Conservation (phyloP, 1,284 basidiomycete species). For the Cutaneotrichosporon sp. region DNA sequence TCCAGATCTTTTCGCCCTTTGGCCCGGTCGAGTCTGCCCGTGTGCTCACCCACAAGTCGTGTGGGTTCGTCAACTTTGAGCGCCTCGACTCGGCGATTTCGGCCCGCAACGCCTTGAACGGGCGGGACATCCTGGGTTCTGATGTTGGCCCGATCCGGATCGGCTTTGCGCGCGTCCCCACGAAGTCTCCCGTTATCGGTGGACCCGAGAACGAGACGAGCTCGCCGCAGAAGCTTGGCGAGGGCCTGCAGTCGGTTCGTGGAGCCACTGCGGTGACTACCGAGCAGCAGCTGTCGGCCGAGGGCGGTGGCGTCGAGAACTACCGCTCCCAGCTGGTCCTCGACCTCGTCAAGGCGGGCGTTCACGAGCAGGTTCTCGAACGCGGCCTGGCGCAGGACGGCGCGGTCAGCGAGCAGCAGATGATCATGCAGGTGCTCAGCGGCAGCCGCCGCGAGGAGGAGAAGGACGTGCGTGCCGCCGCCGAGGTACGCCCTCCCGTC, state of each 20-base stretch:
- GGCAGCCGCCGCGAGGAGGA: constrained; percentile 75
- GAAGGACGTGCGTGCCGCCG: constrained; percentile 74
- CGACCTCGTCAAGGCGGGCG: constrained; percentile 84
- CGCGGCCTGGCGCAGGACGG: constrained; percentile 54
- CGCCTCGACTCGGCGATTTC: constrained; percentile 92
- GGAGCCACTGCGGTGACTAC: constrained; percentile 83
- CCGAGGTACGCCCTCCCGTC: constrained; percentile 50
- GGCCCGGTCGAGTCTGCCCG: constrained; percentile 96
- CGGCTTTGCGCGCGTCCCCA: constrained; percentile 93
- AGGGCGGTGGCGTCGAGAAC: constrained; percentile 87
- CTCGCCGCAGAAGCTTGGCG: constrained; percentile 62
- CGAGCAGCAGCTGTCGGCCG: constrained; percentile 75
- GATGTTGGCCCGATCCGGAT: constrained; percentile 95
- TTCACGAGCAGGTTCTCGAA: constrained; percentile 61
- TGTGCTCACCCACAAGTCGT: constrained; percentile 84
- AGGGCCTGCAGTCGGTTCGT: constrained; percentile 64
- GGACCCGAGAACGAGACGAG: constrained; percentile 35
- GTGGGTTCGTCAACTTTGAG: constrained; percentile 85
- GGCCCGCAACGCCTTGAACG: constrained; percentile 91
- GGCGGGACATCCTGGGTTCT: constrained; percentile 89
- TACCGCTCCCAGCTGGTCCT: constrained; percentile 87
- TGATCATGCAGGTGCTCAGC: constrained; percentile 91
- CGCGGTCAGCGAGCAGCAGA: constrained; percentile 83
- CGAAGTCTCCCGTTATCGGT: constrained; percentile 60
- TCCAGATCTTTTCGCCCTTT: constrained; percentile 84